Base-by-base conservation (phyloP, 306 rosid genomes). In the Lablab purpureus region DNA sequence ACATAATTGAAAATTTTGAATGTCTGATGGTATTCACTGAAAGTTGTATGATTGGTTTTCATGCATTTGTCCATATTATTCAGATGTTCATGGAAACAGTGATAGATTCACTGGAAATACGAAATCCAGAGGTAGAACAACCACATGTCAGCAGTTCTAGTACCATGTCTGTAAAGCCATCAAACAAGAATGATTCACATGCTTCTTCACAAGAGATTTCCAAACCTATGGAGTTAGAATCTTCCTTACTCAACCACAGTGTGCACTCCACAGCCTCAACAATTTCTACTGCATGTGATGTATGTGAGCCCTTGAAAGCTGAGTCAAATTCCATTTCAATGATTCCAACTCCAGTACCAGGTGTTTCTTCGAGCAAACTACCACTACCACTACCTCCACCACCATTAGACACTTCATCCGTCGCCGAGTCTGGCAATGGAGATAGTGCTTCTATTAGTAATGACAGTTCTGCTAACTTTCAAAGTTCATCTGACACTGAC, bases 61-160 rank as follows among this genome's bases (percentile, higher is more conserved):
- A 54, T 47, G 72, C 34, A 73, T 46, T 67, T 19, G 46, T 81
- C 74, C 65, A 56, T 51, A 27, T 69, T 68, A 45, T 71, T 74
- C 87, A 93, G 99, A 96, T 90, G 94, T 79, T 90, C 64, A 91
- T 82, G 92, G 96, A 89, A 89, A 98, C 98, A 36, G 85, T 96
- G 76, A 30, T 84, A 11, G 80, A 86, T 85, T 92, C 99, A 0
- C 45, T 88, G 46, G 88, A 91, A 74, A 79, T 32, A 84, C 83
- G 82, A 79, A 41, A 4, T 65, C 86, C 90, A 11, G 78, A 58
- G 73, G 73, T 67, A 18, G 94, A 87, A 43, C 85, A 87, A 47
- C 80, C 60, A 55, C 73, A 67, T 0, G 59, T 83, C 17, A 73
- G 73, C 21, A 67, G 62, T 60, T 54, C 68, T n/a, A 30, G 72